These are phyloP conservation scores for Glycyrrhiza uralensis DNA, from an alignment of 306 rosid genomes.

Conservation along the genomic window DNA sequence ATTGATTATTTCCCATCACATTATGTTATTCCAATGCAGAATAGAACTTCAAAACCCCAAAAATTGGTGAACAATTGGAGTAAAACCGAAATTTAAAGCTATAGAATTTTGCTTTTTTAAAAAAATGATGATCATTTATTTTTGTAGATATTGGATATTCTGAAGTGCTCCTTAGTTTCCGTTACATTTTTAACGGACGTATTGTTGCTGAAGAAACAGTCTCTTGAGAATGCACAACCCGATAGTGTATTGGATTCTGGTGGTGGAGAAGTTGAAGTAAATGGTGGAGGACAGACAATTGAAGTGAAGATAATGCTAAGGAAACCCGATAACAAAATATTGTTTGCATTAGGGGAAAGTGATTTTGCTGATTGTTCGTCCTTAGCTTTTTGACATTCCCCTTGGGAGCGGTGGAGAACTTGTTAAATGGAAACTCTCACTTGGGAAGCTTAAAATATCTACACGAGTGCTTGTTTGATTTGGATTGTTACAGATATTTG, in stretches of 20 bases:
- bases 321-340: neutral
- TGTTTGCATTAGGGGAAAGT: neutral
- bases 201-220: neutral
- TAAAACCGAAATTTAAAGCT: too few species aligned
- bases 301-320: neutral
- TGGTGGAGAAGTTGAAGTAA: neutral
- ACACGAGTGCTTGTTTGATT: neutral
- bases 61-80: too few species aligned
- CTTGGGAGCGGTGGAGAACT: slow-evolving; percentile 1
- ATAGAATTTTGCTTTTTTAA: too few species aligned
- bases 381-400: neutral
- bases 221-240: neutral
- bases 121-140: neutral
- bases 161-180: neutral
- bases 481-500: neutral
- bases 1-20: too few species aligned
- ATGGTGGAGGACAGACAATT: neutral
- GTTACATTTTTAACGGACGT: slow-evolving; percentile 1
- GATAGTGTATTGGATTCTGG: neutral
- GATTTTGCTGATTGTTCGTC: slow-evolving; percentile 18
- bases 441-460: neutral
- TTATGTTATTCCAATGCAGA: too few species aligned
- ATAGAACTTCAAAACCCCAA: too few species aligned
- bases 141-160: slow-evolving; percentile 6
- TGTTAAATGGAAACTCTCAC: slow-evolving; percentile 12